Base-by-base conservation (phyloP, 1,139 yeast genomes). In the Geotrichum histeridarum region DNA sequence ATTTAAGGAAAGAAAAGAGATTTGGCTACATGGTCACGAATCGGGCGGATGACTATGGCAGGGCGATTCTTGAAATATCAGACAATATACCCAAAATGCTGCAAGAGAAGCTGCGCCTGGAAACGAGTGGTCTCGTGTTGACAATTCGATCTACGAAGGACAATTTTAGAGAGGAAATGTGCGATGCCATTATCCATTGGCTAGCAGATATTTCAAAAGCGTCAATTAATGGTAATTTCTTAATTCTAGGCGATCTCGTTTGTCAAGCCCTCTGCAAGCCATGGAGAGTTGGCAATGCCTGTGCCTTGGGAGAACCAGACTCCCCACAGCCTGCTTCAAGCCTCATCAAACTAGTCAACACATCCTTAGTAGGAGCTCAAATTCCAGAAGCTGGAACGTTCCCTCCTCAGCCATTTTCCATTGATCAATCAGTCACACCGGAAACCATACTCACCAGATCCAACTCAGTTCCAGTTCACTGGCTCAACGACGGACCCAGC, bases 121-220 rank as follows among this genome's bases (percentile, higher is more conserved):
- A 74, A 14, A 72, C 80, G 1, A 84, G 87, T 0, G 89, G 90
- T 0, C 72, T 89, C 39, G 78, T 84, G 0, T 78, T 86, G 1
- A 79, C 88, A 48, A 83, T 89, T 12, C 71, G 90, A 58, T 79
- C 83, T 53, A 75, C 81, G 14, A 73, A 91, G 57, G 96, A 88
- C 64, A 72, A 80, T 8, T 85, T 86, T 64, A 74, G 95, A 53
- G 96, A 89, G 66, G 93, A 86, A 56, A 83, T 86, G 89, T 83
- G 86, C 60, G 83, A 80, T 53, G 89, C 84, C 57, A 80, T 88
- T 22, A 66, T 87, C 8, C 64, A 68, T 18, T 86, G 95, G 91
- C 66, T 88, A 2, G 70, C 73, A 38, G 86, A 81, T 46, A 68
- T 89, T 46, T 74, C 86, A 0, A 77, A 75, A 54, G 77, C 85